Evolutionary conservation across 352 stramenopile genomes (phyloP).

Genomic region (Pythium dissimile): DNA sequence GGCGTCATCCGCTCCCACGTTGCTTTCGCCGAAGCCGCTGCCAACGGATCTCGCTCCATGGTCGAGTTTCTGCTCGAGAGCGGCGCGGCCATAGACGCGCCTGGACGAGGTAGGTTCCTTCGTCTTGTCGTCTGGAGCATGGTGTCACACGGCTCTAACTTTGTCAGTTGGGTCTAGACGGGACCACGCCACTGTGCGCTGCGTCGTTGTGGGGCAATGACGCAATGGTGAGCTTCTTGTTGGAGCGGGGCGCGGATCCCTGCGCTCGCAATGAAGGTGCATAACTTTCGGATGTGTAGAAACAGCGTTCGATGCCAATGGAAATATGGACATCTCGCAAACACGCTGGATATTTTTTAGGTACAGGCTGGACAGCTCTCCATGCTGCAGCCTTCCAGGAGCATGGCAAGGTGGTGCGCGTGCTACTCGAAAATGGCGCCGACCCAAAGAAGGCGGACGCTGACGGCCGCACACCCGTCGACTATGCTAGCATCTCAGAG

Average conservation of each 20-base stretch:
- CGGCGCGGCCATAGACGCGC: constrained; percentile 31
- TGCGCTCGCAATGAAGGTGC: constrained; percentile 30
- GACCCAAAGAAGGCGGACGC: constrained; percentile 28
- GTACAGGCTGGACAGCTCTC: constrained; percentile 35
- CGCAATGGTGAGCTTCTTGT: constrained; percentile 31
- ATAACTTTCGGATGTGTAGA: not conserved
- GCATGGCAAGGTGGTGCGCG: constrained; percentile 34
- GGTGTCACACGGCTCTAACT: not conserved
- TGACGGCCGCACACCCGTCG: constrained; percentile 27
- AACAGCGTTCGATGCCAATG: not conserved
- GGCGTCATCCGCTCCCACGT: constrained; percentile 30
- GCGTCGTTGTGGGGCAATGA: constrained; percentile 36
- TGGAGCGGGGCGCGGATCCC: constrained; percentile 24
- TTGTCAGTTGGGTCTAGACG: constrained; percentile 17
- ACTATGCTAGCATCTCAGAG: constrained; percentile 42
- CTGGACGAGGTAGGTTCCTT: constrained; percentile 23
- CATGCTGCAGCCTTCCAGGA: constrained; percentile 41
- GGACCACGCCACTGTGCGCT: constrained; percentile 34
- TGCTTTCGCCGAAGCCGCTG: constrained; percentile 32
- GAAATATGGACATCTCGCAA: not conserved
- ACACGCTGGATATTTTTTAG: not conserved
- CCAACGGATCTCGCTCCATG: constrained; percentile 34
- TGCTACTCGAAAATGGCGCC: constrained; percentile 29
- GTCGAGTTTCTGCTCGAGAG: constrained; percentile 37
- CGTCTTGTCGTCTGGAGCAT: not conserved